Evolutionary conservation across 1,284 basidiomycete species (phyloP), one percentile per base, ranked within the genome.

Genomic region (Trametes sp.): DNA sequence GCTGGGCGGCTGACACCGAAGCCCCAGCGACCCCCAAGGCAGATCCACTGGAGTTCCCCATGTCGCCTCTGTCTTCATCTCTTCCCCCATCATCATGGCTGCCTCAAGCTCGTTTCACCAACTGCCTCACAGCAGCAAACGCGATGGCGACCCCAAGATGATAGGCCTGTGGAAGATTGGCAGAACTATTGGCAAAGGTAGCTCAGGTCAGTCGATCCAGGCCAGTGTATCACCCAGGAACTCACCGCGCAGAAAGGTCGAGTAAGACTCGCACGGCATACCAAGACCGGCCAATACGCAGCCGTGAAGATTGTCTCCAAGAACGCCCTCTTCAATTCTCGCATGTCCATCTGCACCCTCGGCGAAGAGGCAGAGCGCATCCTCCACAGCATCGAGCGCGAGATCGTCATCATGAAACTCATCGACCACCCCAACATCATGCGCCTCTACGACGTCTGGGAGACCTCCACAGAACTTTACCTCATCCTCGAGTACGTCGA

Each of bases 341-440:
- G 87, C 24, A 84, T 89, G 75, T 92, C 91, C 58, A 81, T 94
- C 69, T 83, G 86, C 65, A 86, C 89, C 66, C 85, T 91, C 14
- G 85, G 83, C 26, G 89, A 88, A 69, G 87, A 88, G 64, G 81
- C 85, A 8, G 88, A 88, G 65, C 86, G 84, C 64, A 85, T 84
- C 64, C 84, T 93, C 63, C 85, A 94, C 50, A 90, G 91, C 49
- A 91, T 98, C 68, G 96, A 98, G 77, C 88, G 96, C 67, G 98
- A 99, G 78, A 98, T 99, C 64, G 95, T 98, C 70, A 94, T 99
- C 76, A 98, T 99, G 97, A 98, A 98, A 77, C 89, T 99, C 64
- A 93, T 99, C 72, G 93, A 98, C 71, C 97, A 99, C 75, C 96
- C 97, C 2, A 98, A 98, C 77, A 89, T 99, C 66, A 87, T 95